These are phyloP conservation scores for Albizia julibrissin DNA, from an alignment of 306 rosid genomes.

Conservation along the genomic window DNA sequence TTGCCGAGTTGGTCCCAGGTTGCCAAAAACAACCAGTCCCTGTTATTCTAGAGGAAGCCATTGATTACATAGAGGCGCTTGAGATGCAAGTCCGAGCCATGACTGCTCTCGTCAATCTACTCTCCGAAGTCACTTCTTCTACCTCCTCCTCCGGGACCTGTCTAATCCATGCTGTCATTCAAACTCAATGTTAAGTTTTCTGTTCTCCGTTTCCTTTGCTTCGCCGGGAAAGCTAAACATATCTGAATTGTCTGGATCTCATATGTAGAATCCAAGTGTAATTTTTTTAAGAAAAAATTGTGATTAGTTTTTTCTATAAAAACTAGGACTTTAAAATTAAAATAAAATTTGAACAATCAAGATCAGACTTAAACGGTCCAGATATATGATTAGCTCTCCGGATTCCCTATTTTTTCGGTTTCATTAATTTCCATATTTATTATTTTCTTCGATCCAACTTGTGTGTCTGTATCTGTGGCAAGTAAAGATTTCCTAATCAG, in stretches of 20 bases:
- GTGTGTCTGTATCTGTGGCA: background rate
- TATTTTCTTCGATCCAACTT: background rate
- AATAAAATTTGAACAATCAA: too few species aligned
- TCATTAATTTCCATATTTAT: background rate
- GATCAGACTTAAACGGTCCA: too few species aligned
- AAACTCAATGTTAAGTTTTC: slow-evolving; percentile 14
- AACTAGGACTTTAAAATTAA: too few species aligned
- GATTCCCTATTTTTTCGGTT: too few species aligned
- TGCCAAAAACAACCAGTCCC: slow-evolving; percentile 83
- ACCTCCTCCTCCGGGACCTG: slow-evolving; percentile 38
- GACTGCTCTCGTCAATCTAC: slow-evolving; percentile 66
- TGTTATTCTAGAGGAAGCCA: slow-evolving; percentile 80
- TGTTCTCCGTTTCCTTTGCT: too few species aligned
- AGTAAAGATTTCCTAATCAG: slow-evolving; percentile 36
- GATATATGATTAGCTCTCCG: too few species aligned
- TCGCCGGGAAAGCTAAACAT: too few species aligned
- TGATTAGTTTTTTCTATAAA: too few species aligned
- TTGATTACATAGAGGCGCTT: slow-evolving; percentile 86
- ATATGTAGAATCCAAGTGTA: too few species aligned
- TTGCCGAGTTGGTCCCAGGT: slow-evolving; percentile 92
- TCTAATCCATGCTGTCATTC: background rate
- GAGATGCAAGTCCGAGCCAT: slow-evolving; percentile 97
- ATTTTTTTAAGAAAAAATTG: too few species aligned
- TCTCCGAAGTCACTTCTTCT: slow-evolving; percentile 41
- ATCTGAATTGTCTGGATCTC: too few species aligned